Evolutionary conservation across 75 land plant species (phyloP), one percentile per base, ranked within the genome.

Genomic region (Chamaecyparis obtusa): DNA sequence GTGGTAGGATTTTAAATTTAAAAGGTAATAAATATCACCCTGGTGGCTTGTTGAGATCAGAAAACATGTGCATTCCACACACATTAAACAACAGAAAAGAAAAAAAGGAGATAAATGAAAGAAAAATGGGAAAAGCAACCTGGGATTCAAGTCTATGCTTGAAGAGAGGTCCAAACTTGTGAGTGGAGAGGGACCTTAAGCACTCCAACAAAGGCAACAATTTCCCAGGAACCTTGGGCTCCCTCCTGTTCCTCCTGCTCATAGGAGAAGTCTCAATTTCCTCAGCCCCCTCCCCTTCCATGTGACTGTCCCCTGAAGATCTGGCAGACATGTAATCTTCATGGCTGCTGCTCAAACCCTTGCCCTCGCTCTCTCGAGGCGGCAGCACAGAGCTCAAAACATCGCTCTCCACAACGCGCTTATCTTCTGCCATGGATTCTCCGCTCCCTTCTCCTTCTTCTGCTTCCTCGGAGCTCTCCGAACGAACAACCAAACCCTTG

Each of bases 101-200:
- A 48, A 27, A 1, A 3, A n/a, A 54, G 33, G 17, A 27, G 17
- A 15, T 4, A 84, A 35, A 71, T 0, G 32, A 15, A 6, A 24
- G 33, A 6, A 11, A 44, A 46, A 32, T 8, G 69, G 33, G 32
- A 7, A 86, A 15, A 41, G 51, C 51, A 41, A 87, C 90, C 86
- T 89, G 90, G 71, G 57, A 76, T 43, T 87, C 91, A 54, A 35
- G 89, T 82, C 83, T 81, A 37, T 88, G 84, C 37, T 88, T 90
- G 91, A 91, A 91, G 71, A 88, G 55, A 30, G 84, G 33, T 0
- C 89, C 91, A 60, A 81, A 85, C 85, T 88, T 91, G 85, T 91
- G 92, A 46, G 27, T 43, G 74, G 71, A 85, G 30, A 91, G 79
- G 32, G 72, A 83, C 37, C 87, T 86, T 32, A 91, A 75, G 76